Evolutionary conservation across 2,329 filamentous ascomycete species (phyloP).

Genomic region (Sphaerostilbella broomeana): DNA sequence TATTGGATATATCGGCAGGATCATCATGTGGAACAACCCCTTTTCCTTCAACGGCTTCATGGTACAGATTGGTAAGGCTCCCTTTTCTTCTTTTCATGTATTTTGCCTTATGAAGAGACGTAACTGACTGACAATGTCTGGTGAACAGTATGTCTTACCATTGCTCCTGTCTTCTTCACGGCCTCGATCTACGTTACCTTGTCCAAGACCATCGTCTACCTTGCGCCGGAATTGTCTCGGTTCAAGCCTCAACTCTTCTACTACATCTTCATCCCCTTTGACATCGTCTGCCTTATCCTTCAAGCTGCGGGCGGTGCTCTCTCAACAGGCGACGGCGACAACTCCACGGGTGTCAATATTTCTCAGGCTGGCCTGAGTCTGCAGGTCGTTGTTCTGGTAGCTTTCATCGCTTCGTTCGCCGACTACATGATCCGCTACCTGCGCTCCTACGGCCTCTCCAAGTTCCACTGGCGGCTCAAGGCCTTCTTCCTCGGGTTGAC

Average conservation of each 20-base stretch:
- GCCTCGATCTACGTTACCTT: constrained; percentile 63
- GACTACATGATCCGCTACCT: constrained; percentile 44
- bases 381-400: constrained; percentile 49
- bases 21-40: constrained; percentile 51
- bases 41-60: constrained; percentile 55
- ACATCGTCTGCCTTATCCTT: constrained; percentile 49
- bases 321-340: constrained; percentile 36
- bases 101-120: not conserved
- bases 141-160: constrained; percentile 46
- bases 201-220: constrained; percentile 34
- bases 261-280: constrained; percentile 49
- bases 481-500: constrained; percentile 48
- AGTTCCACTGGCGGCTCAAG: constrained; percentile 25
- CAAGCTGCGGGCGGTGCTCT: constrained; percentile 53
- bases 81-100: not conserved
- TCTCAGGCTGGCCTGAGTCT: constrained; percentile 49
- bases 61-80: constrained; percentile 52
- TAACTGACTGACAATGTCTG: not conserved
- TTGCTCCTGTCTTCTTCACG: constrained; percentile 41
- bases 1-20: constrained; percentile 55
- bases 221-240: constrained; percentile 35
- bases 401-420: constrained; percentile 42
- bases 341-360: constrained; percentile 32
- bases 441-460: constrained; percentile 21
- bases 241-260: constrained; percentile 37